Evolutionary conservation across 805 yeast species (phyloP).

Genomic region (Wickerhamomyces chaumierensis): DNA sequence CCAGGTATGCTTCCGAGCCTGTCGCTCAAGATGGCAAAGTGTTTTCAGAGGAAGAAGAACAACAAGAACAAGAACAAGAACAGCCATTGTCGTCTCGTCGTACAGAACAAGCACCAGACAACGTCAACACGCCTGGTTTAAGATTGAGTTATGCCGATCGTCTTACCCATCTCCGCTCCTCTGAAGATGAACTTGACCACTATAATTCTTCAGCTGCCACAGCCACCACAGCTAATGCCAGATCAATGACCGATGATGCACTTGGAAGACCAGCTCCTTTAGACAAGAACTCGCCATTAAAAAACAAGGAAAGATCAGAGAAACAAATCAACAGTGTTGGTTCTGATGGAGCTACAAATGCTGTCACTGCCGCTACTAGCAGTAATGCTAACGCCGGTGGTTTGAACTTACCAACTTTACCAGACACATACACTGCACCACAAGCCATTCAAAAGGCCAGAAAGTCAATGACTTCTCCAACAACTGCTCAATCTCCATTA

Average conservation of each 20-base stretch:
- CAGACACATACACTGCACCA: conserved; percentile 1
- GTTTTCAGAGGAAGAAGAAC: too few relatives aligned
- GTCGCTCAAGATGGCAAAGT: too few relatives aligned
- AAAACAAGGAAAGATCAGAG: conserved; percentile 1
- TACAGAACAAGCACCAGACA: not conserved
- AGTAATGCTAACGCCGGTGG: too few relatives aligned
- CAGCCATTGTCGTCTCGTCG: too few relatives aligned
- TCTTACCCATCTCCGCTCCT: conserved; percentile 15
- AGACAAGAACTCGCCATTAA: conserved; percentile 2
- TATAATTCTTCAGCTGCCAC: conserved; percentile 1
- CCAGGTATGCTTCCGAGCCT: too few relatives aligned
- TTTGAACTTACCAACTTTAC: conserved; percentile 5
- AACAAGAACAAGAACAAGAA: too few relatives aligned
- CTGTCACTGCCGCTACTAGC: too few relatives aligned
- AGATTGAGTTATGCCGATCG: conserved; percentile 30
- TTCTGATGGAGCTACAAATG: too few relatives aligned
- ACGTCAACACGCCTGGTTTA: conserved; percentile 11
- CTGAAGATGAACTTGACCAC: conserved; percentile 1
- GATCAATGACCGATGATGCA: too few relatives aligned
- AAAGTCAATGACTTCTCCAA: not conserved
- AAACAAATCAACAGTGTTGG: too few relatives aligned
- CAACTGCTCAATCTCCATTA: not conserved
- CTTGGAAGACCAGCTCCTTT: conserved; percentile 10
- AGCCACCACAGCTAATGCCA: too few relatives aligned
- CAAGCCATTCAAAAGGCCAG: too few relatives aligned